phyloP scores from a whole-genome alignment of 768 basidiomycete species.

The Lanmaoa pseudosensibilis region DNA sequence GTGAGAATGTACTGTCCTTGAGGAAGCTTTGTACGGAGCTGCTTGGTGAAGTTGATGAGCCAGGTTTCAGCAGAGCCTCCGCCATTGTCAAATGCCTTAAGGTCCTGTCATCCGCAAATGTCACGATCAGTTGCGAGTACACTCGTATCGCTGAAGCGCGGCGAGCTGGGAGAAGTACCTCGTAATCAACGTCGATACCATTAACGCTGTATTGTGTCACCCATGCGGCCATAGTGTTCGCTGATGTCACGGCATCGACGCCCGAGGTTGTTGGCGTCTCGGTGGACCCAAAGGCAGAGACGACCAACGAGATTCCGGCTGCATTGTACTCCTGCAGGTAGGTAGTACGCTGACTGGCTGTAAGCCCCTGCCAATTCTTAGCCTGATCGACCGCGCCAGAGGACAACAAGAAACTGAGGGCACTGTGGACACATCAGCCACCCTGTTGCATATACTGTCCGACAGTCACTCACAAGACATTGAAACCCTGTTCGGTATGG shows the following conservation, averaged over 20 bases:
- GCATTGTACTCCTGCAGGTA: conserved; percentile 49
- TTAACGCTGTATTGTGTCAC: conserved; percentile 49
- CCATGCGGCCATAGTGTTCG: conserved; percentile 45
- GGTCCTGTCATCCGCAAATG: conserved; percentile 22
- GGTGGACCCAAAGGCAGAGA: conserved; percentile 52
- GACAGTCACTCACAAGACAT: conserved; percentile 32
- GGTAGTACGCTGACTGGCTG: conserved; percentile 38
- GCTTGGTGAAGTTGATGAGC: conserved; percentile 33
- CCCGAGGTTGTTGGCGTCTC: conserved; percentile 43
- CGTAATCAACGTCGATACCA: conserved; percentile 58
- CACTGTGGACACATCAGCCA: conserved; percentile 20
- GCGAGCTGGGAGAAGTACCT: conserved; percentile 21
- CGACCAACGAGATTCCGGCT: conserved; percentile 59
- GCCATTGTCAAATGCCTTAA: conserved; percentile 30
- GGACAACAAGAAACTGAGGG: conserved; percentile 43
- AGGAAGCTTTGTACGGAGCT: conserved; percentile 34
- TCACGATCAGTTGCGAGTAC: background rate
- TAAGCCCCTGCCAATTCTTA: conserved; percentile 43
- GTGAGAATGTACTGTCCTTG: conserved; percentile 35
- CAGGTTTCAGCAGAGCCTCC: conserved; percentile 40
- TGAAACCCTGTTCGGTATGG: conserved; percentile 30
- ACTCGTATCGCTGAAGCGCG: background rate
- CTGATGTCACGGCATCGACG: conserved; percentile 38
- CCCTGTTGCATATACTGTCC: background rate
- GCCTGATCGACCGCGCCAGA: conserved; percentile 48